These are phyloP conservation scores for Coniosporium tulheliwenetii DNA, from an alignment of 2,329 filamentous ascomycete genomes.

Conservation along the genomic window DNA sequence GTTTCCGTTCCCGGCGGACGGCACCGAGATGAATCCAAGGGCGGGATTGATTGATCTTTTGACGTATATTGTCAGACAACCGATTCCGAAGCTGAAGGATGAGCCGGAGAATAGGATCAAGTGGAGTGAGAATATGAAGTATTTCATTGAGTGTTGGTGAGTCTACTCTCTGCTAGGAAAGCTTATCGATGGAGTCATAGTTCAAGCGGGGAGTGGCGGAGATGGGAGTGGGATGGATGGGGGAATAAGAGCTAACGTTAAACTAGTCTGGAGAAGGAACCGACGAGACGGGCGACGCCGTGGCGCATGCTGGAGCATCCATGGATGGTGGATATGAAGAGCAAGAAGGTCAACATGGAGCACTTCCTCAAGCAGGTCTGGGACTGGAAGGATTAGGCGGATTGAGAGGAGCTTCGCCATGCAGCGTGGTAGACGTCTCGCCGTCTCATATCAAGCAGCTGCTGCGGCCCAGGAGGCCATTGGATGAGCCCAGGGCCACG, in stretches of 20 bases:
- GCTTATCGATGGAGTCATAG: not conserved
- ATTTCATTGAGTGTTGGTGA: constrained; percentile 98
- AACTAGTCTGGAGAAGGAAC: constrained; percentile 80
- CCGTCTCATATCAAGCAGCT: too few species aligned
- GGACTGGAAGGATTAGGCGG: constrained; percentile 67
- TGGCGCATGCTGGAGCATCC: constrained; percentile 99
- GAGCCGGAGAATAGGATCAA: constrained; percentile 78
- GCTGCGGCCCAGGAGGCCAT: too few species aligned
- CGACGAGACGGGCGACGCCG: constrained; percentile 70
- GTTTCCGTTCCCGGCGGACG: constrained; percentile 95
- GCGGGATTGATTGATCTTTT: constrained; percentile 88
- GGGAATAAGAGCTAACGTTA: constrained; percentile 9
- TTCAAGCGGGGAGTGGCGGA: not conserved
- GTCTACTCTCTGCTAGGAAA: constrained; percentile 21
- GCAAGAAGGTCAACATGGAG: constrained; percentile 94
- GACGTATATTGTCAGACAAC: constrained; percentile 93
- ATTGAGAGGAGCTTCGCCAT: too few species aligned
- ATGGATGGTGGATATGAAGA: constrained; percentile 94
- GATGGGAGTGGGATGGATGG: not conserved
- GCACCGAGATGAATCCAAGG: constrained; percentile 84
- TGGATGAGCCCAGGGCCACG: too few species aligned
- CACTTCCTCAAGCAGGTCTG: constrained; percentile 89
- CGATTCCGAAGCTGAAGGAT: constrained; percentile 89
- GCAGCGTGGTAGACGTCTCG: too few species aligned
- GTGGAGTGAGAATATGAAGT: constrained; percentile 97